Evolutionary conservation across 345 rosid genomes (phyloP).

Genomic region (Cardamine resedifolia): DNA sequence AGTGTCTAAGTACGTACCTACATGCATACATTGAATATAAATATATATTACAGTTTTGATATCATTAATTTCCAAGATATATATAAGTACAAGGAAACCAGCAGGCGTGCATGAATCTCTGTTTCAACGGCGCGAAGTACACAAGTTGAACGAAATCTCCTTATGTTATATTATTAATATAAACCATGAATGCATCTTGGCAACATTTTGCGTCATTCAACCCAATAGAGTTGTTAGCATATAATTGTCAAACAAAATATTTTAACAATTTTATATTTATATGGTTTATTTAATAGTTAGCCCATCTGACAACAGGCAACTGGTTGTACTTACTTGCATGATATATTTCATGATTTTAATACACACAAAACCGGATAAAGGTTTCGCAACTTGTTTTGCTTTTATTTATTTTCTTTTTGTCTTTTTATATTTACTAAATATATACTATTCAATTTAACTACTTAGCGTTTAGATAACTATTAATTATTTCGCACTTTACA

Average conservation of each 20-base stretch:
- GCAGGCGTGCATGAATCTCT: conserved; percentile 30
- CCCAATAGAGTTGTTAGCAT: conserved; percentile 19
- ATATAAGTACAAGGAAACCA: conserved; percentile 1
- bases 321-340: conserved; percentile 11
- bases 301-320: conserved; percentile 9
- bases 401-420: background rate
- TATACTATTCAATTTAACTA: background rate
- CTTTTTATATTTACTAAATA: background rate
- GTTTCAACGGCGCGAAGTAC: conserved; percentile 30
- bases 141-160: conserved; percentile 22
- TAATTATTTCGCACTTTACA: background rate
- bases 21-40: conserved; percentile 13
- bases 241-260: conserved; percentile 17
- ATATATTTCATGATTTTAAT: background rate
- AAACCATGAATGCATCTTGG: conserved; percentile 18
- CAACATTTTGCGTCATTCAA: conserved; percentile 22
- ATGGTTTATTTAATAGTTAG: background rate
- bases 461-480: background rate
- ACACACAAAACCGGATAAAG: conserved; percentile 10
- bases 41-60: conserved; percentile 12
- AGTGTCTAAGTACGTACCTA: conserved; percentile 28
- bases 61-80: background rate
- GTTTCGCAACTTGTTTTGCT: conserved; percentile 16
- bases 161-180: background rate
- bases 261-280: background rate